phyloP scores from a whole-genome alignment of 768 basidiomycete species.

The Rhodotorula sphaerocarpa region DNA sequence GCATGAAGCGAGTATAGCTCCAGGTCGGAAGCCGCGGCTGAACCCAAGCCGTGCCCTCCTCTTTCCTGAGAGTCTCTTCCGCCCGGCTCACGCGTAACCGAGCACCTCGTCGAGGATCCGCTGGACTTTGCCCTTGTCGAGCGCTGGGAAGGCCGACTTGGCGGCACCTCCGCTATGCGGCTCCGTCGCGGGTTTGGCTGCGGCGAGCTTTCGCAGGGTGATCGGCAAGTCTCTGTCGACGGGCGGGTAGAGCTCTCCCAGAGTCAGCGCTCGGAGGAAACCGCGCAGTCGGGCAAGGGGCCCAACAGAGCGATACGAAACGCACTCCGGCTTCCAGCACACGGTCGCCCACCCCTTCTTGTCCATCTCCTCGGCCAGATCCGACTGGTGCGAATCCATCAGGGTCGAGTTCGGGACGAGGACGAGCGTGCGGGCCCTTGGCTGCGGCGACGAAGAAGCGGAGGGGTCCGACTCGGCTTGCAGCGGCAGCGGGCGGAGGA shows the following conservation, averaged over 20 bases:
- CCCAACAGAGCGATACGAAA: not conserved
- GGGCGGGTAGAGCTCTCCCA: too few species aligned
- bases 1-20: too few species aligned
- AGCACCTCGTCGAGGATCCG: slow-evolving; percentile 22
- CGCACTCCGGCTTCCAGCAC: slow-evolving; percentile 17
- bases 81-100: slow-evolving; percentile 17
- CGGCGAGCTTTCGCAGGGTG: not conserved
- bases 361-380: slow-evolving; percentile 63
- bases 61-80: too few species aligned
- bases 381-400: slow-evolving; percentile 86
- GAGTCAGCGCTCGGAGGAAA: too few species aligned
- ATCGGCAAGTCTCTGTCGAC: not conserved
- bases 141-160: not conserved
- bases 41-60: too few species aligned
- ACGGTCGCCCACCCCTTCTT: slow-evolving; percentile 29
- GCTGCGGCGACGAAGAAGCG: not conserved
- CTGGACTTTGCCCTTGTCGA: slow-evolving; percentile 11
- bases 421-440: slow-evolving; percentile 69
- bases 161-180: not conserved
- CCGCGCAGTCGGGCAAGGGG: not conserved
- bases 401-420: slow-evolving; percentile 82
- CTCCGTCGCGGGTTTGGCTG: too few species aligned
- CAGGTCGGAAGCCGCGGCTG: too few species aligned
- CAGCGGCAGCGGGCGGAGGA: slow-evolving; percentile 11
- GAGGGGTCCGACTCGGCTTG: not conserved